These are phyloP conservation scores for Aspergillus brunneoviolaceus DNA, from an alignment of 2,329 filamentous ascomycete genomes.

Conservation along the genomic window DNA sequence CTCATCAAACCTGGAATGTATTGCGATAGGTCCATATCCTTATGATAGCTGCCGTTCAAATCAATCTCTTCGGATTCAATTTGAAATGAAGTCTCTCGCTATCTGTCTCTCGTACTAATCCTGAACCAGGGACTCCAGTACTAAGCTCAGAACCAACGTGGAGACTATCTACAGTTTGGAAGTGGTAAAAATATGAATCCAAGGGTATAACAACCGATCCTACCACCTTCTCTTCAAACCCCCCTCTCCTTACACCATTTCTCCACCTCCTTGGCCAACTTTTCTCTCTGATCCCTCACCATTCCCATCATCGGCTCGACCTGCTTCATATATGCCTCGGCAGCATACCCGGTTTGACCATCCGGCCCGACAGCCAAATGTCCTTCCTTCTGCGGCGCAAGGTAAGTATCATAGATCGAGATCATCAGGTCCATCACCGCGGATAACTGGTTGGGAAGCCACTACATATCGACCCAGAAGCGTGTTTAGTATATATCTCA, in stretches of 20 bases:
- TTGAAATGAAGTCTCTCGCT: too few relatives aligned
- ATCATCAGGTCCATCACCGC: slow-evolving; percentile 52
- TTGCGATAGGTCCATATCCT: too few relatives aligned
- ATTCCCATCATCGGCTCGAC: slow-evolving; percentile 40
- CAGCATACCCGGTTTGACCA: slow-evolving; percentile 1
- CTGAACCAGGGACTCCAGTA: background rate
- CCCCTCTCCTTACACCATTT: slow-evolving; percentile 49
- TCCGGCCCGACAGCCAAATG: slow-evolving; percentile 10
- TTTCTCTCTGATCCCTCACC: slow-evolving; percentile 35
- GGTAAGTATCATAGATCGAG: slow-evolving; percentile 42
- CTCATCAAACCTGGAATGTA: too few relatives aligned
- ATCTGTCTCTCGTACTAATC: background rate
- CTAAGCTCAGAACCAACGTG: background rate
- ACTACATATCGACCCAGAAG: slow-evolving; percentile 24
- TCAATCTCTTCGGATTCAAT: too few relatives aligned
- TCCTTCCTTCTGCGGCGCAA: slow-evolving; percentile 32
- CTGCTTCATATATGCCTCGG: slow-evolving; percentile 32
- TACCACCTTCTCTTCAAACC: slow-evolving; percentile 24
- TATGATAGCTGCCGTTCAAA: too few relatives aligned
- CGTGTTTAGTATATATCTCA: background rate
- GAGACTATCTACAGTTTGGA: too few relatives aligned
- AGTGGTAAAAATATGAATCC: too few relatives aligned
- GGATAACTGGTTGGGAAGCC: slow-evolving; percentile 50
- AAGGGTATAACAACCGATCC: background rate
- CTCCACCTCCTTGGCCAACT: slow-evolving; percentile 43